Base-by-base conservation (phyloP, 805 yeast species). In the Blastobotrys peoriensis region DNA sequence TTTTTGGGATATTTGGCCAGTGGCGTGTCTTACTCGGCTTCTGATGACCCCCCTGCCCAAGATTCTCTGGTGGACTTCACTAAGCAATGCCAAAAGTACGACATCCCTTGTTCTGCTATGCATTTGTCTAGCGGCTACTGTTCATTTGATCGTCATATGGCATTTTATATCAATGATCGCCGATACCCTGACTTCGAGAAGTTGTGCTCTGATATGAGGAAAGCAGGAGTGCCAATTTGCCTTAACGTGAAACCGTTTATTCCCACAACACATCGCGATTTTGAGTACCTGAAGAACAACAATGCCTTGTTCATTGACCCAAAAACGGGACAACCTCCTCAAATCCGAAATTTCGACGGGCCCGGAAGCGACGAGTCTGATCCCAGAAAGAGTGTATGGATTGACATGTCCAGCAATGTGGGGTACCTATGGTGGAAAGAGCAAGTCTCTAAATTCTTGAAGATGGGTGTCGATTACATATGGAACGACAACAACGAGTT, bases 81-180 rank as follows among this genome's bases (percentile, higher is more conserved):
- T 9, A 33, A 35, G 18, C 15, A 19, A 22, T 36, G 30, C 10
- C 10, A 35, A 33, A 13, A 42, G 15, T 28, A 42, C 17, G 41
- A 36, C 18, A 42, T 42, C 19, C 45, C 45, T 6, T 42, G 45
- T 27, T 42, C 45, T 21, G 45, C 45, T 37, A 36, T 42, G 38
- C 45, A 42, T 18, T 18, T 42, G 10, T 42, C 45, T 20, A 35
- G 41, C 21, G 45, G 45, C 9, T 42, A 42, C 45, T 39, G 16
- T 39, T 40, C 5, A 34, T 42, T 4, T 18, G 45, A 36, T 19
- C 30, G 30, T 8, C 30, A 25, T 8, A 13, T 25, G 13, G 13
- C 30, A 13, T 42, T 42, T 33, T 35, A 41, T 25, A 17, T 42
- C 21, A 42, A 42, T 17, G 34, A 19, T 18, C 33, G 19, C 3